These are phyloP conservation scores for Juglanconis oblonga DNA, from an alignment of 2,329 filamentous ascomycete species.

Conservation along the genomic window DNA sequence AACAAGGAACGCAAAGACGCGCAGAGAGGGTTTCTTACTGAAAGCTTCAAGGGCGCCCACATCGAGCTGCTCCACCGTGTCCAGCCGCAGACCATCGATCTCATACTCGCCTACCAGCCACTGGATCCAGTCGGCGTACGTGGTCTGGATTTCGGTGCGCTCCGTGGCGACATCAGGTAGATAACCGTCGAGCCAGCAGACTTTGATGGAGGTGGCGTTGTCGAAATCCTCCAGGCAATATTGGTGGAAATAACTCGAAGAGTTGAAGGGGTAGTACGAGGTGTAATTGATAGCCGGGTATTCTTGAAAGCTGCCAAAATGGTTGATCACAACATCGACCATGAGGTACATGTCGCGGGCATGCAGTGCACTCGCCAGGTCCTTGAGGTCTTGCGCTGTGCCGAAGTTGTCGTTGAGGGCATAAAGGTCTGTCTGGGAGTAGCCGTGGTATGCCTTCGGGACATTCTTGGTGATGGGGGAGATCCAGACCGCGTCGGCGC, in stretches of 20 bases:
- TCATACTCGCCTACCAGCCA: slow-evolving; percentile 53
- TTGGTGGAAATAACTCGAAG: slow-evolving; percentile 23
- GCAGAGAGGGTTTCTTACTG: slow-evolving; percentile 13
- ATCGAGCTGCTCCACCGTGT: slow-evolving; percentile 56
- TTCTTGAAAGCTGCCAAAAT: slow-evolving; percentile 39
- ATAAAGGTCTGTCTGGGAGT: slow-evolving; percentile 4
- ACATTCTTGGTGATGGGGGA: slow-evolving; percentile 9
- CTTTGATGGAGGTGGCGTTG: neutral
- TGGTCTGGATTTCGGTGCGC: slow-evolving; percentile 40
- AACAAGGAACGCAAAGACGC: too few species aligned
- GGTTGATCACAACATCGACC: slow-evolving; percentile 60
- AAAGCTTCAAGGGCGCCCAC: slow-evolving; percentile 51
- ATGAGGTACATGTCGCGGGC: slow-evolving; percentile 48
- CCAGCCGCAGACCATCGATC: slow-evolving; percentile 58
- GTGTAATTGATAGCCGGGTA: slow-evolving; percentile 19
- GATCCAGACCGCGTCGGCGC: slow-evolving; percentile 3
- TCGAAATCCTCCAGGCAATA: slow-evolving; percentile 9
- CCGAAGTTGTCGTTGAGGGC: slow-evolving; percentile 9
- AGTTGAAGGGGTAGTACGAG: slow-evolving; percentile 20
- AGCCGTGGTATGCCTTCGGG: slow-evolving; percentile 25
- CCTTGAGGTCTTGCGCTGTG: slow-evolving; percentile 1
- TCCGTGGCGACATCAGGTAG: slow-evolving; percentile 58
- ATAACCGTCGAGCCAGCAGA: slow-evolving; percentile 16
- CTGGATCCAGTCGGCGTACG: slow-evolving; percentile 54
- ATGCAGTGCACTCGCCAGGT: neutral